Evolutionary conservation across 139 green algal species (phyloP).

Genomic region (Haematococcus lacustris): DNA sequence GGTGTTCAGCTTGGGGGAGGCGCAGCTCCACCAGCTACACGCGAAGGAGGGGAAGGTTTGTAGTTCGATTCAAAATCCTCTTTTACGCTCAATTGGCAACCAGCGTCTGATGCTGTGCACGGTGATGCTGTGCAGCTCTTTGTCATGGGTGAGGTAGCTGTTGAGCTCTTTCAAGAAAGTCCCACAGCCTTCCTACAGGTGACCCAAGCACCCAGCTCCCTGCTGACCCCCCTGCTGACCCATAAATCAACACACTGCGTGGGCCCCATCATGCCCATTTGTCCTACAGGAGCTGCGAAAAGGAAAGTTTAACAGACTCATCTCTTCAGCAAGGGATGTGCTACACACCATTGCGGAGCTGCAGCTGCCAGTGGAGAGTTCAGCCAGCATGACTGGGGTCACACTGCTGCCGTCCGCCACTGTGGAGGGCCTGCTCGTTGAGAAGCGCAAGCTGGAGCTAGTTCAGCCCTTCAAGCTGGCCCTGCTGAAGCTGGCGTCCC

Average conservation of each 20-base stretch:
- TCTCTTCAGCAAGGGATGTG: conserved; percentile 39
- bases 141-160: conserved; percentile 64
- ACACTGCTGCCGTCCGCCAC: conserved; percentile 53
- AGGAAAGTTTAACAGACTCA: conserved; percentile 54
- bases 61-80: not conserved
- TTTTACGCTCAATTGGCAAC: not conserved
- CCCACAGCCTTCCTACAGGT: conserved; percentile 66
- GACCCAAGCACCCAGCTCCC: no score
- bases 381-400: conserved; percentile 31
- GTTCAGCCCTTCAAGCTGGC: conserved; percentile 74
- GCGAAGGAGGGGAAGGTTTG: conserved; percentile 47
- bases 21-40: conserved; percentile 61
- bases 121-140: conserved; percentile 46
- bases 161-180: conserved; percentile 66
- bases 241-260: no score
- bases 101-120: not conserved
- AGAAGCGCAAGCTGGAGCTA: conserved; percentile 52
- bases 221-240: no score
- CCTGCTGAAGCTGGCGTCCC: conserved; percentile 68
- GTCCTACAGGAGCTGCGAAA: conserved; percentile 61
- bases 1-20: conserved; percentile 48
- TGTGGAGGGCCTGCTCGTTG: conserved; percentile 57
- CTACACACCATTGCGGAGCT: conserved; percentile 53
- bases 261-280: no score
- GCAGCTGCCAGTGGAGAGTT: conserved; percentile 55